Conservation (phyloP, 2,329 filamentous ascomycete species). For the Tothia fuscella region DNA sequence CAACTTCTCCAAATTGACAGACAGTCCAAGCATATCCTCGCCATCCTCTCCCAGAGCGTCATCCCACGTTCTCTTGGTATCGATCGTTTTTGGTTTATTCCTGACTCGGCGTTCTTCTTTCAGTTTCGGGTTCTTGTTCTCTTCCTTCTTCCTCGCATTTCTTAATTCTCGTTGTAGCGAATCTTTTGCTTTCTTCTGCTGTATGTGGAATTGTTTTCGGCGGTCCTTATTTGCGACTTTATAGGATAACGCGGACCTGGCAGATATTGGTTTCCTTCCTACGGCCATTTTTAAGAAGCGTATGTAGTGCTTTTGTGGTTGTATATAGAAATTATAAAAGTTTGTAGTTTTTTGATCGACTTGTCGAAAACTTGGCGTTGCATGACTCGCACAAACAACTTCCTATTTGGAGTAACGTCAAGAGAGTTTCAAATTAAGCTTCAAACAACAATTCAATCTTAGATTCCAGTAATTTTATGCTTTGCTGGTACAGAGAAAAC, state of each 20-base stretch:
- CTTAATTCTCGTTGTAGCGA: conserved; percentile 64
- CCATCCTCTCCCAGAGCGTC: conserved; percentile 41
- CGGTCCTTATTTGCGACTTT: conserved; percentile 66
- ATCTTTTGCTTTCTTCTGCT: conserved; percentile 66
- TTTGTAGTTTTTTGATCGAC: too few species aligned
- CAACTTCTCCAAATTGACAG: conserved; percentile 33
- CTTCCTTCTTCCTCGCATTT: conserved; percentile 61
- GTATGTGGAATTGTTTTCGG: conserved; percentile 65
- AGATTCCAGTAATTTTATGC: too few species aligned
- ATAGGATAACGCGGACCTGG: conserved; percentile 36
- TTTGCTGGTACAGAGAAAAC: too few species aligned
- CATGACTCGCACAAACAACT: too few species aligned
- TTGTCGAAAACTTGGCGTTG: too few species aligned
- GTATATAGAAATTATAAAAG: too few species aligned
- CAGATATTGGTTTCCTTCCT: conserved; percentile 24
- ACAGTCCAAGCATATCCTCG: conserved; percentile 31
- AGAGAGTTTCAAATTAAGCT: too few species aligned
- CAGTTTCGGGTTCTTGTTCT: conserved; percentile 69
- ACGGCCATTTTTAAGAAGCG: too few species aligned
- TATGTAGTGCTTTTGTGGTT: too few species aligned
- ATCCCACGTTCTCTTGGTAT: conserved; percentile 85
- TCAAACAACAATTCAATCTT: too few species aligned
- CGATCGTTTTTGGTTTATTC: conserved; percentile 72
- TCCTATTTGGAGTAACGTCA: too few species aligned
- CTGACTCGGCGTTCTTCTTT: conserved; percentile 59